Percentiles rank a stretch among this genome's conserved stretches.
phyloP scores from a whole-genome alignment of 371 early-diverging fungal genomes.

The Lichtheimia ramosa region DNA sequence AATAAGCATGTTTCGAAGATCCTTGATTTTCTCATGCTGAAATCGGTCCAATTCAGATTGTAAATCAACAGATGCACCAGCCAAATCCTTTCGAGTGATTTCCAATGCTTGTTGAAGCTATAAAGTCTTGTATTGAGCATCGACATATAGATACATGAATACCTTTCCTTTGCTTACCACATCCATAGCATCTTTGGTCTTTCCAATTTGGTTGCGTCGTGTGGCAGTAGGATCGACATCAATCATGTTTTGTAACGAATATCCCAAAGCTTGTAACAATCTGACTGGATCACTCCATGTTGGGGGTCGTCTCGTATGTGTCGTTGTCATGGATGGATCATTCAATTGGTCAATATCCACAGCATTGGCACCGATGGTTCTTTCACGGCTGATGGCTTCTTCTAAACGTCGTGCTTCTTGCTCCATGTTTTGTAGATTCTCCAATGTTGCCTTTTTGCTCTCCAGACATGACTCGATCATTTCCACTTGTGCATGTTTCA shows the following conservation, averaged over 20 bases:
- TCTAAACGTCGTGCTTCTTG: slow-evolving; percentile 85
- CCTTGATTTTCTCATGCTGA: slow-evolving; percentile 86
- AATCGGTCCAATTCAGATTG: slow-evolving; percentile 89
- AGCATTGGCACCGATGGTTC: slow-evolving; percentile 30
- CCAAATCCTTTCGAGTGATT: slow-evolving; percentile 68
- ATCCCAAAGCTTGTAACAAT: slow-evolving; percentile 64
- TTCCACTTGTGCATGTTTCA: slow-evolving; percentile 87
- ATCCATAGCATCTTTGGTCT: slow-evolving; percentile 78
- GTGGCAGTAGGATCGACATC: slow-evolving; percentile 94
- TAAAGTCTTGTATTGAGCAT: neutral
- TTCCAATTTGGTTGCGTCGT: slow-evolving; percentile 85
- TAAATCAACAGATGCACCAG: slow-evolving; percentile 70
- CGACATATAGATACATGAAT: neutral
- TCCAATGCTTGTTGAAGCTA: slow-evolving; percentile 77
- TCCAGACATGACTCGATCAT: slow-evolving; percentile 67
- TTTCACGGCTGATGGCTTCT: slow-evolving; percentile 61
- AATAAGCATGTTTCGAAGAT: slow-evolving; percentile 78
- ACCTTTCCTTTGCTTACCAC: slow-evolving; percentile 31
- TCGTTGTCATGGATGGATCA: neutral
- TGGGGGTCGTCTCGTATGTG: slow-evolving; percentile 23
- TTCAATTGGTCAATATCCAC: slow-evolving; percentile 30
- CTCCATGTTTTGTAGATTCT: slow-evolving; percentile 74
- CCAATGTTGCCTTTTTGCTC: slow-evolving; percentile 64
- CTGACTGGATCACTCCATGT: slow-evolving; percentile 44
- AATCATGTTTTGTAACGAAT: slow-evolving; percentile 83